phyloP scores from a whole-genome alignment of 306 rosid genomes.

The Pyrus pyrifolia region DNA sequence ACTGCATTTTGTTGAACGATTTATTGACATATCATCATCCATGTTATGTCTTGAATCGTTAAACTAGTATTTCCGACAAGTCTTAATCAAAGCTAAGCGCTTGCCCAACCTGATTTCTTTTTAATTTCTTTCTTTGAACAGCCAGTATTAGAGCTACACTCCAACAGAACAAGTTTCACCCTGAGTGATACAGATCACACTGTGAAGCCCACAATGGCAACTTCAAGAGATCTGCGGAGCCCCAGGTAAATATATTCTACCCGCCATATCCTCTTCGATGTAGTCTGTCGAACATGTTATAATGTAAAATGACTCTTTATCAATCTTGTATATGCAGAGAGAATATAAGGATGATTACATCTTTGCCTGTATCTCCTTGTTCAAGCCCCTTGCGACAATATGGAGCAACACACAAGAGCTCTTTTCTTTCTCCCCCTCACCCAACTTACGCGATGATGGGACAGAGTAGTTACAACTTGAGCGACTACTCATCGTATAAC shows the following conservation, averaged over 20 bases:
- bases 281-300: neutral
- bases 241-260: constrained; percentile 29
- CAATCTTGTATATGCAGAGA: constrained; percentile 44
- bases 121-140: constrained; percentile 13
- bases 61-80: neutral
- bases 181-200: constrained; percentile 25
- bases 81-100: neutral
- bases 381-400: constrained; percentile 84
- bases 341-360: constrained; percentile 52
- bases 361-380: constrained; percentile 87
- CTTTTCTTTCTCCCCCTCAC: constrained; percentile 80
- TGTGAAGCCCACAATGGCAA: constrained; percentile 13
- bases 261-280: neutral
- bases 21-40: neutral
- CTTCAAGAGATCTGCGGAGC: constrained; percentile 26
- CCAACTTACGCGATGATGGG: constrained; percentile 44
- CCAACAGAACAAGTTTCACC: constrained; percentile 27
- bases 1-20: neutral
- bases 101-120: neutral
- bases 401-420: constrained; percentile 44
- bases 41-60: neutral
- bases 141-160: constrained; percentile 39
- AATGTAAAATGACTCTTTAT: constrained; percentile 8
- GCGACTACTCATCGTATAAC: constrained; percentile 34
- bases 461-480: constrained; percentile 45